These are phyloP conservation scores for Cenchrus fungigraminus DNA, from an alignment of 176 grass and related monocot genomes.

Conservation along the genomic window DNA sequence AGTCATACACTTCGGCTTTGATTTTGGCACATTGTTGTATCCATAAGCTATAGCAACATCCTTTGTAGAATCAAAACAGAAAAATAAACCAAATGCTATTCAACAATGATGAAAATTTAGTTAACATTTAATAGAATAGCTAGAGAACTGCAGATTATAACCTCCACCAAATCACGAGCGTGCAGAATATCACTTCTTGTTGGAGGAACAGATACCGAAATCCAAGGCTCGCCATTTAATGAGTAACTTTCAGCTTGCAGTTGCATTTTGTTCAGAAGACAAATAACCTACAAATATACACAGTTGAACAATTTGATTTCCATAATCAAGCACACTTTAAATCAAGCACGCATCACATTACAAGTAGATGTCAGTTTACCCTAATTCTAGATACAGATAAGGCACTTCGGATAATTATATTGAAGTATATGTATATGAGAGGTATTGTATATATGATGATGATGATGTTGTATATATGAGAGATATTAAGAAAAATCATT, in stretches of 20 bases:
- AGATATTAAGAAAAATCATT: not conserved
- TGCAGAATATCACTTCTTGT: slow-evolving; percentile 88
- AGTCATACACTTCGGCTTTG: slow-evolving; percentile 87
- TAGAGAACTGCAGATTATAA: slow-evolving; percentile 32
- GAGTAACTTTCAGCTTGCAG: slow-evolving; percentile 62
- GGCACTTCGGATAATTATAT: not conserved
- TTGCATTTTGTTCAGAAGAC: slow-evolving; percentile 96
- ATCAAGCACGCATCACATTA: slow-evolving; percentile 10
- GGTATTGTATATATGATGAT: no score
- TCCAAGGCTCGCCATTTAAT: slow-evolving; percentile 43
- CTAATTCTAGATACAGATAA: slow-evolving; percentile 30
- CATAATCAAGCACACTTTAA: slow-evolving; percentile 4
- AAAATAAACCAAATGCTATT: slow-evolving; percentile 5
- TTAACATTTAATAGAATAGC: not conserved
- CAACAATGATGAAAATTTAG: not conserved
- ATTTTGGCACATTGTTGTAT: slow-evolving; percentile 95
- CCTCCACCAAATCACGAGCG: slow-evolving; percentile 74
- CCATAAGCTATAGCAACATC: slow-evolving; percentile 99
- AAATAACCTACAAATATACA: slow-evolving; percentile 64
- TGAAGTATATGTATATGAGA: no score
- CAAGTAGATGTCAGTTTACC: not conserved
- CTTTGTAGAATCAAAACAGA: slow-evolving; percentile 50
- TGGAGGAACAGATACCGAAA: slow-evolving; percentile 74
- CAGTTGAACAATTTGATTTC: slow-evolving; percentile 13
- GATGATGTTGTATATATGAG: not conserved